Evolutionary conservation across 805 yeast genomes (phyloP).

Genomic region (Cyberlindnera subsufficiens): DNA sequence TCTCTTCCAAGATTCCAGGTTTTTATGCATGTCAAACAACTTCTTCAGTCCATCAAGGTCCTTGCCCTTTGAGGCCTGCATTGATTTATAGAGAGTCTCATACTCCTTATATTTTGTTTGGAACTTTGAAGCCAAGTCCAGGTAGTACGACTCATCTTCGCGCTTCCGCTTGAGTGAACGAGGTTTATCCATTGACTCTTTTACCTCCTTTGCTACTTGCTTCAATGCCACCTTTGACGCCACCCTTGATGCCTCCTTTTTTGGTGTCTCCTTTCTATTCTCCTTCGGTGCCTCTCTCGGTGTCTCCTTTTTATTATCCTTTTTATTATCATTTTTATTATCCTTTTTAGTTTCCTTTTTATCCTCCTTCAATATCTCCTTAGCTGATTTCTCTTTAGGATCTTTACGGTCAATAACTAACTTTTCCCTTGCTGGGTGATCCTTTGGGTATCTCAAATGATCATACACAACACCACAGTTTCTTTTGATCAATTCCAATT

Average conservation of each 20-base stretch:
- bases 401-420: conserved; percentile 2
- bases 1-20: conserved; percentile 49
- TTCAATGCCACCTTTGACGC: too few species aligned
- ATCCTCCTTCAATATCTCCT: conserved; percentile 3
- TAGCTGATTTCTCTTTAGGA: conserved; percentile 12
- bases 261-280: too few species aligned
- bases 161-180: conserved; percentile 5
- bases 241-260: too few species aligned
- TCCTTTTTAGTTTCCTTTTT: not conserved
- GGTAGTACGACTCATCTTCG: conserved; percentile 30
- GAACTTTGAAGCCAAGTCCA: conserved; percentile 41
- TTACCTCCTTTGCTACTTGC: not conserved
- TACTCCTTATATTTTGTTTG: conserved; percentile 43
- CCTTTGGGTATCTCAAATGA: conserved; percentile 10
- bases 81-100: conserved; percentile 33
- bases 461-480: conserved; percentile 17
- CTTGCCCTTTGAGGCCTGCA: conserved; percentile 3
- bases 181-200: not conserved
- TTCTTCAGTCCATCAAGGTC: conserved; percentile 24
- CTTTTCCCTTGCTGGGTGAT: conserved; percentile 14
- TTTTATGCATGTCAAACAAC: conserved; percentile 45
- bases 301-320: too few species aligned
- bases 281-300: too few species aligned
- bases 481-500: conserved; percentile 5
- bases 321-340: too few species aligned